phyloP scores from a whole-genome alignment of 1,139 yeast species.

The Nakaseomyces uthaithaninus region DNA sequence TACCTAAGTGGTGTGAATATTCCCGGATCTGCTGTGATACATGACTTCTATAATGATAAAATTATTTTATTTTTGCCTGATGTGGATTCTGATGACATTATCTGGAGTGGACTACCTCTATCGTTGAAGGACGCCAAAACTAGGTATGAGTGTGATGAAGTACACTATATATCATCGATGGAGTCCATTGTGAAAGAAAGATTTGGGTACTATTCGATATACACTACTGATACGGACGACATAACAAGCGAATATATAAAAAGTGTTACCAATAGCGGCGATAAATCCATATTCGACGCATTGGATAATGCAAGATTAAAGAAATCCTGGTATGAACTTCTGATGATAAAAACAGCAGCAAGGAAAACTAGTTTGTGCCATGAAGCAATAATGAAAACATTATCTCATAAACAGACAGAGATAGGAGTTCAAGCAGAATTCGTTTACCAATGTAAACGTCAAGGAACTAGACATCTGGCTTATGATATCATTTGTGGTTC shows the following conservation, averaged over 20 bases:
- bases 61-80: slow-evolving; percentile 72
- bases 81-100: slow-evolving; percentile 77
- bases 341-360: slow-evolving; percentile 70
- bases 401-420: slow-evolving; percentile 80
- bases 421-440: slow-evolving; percentile 94
- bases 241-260: neutral
- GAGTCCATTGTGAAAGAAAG: slow-evolving; percentile 30
- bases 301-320: slow-evolving; percentile 78
- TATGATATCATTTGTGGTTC: slow-evolving; percentile 96
- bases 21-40: slow-evolving; percentile 68
- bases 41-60: slow-evolving; percentile 44
- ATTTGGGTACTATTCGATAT: slow-evolving; percentile 25
- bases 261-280: slow-evolving; percentile 31
- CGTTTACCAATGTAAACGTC: slow-evolving; percentile 85
- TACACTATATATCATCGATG: slow-evolving; percentile 50
- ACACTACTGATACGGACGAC: slow-evolving; percentile 36
- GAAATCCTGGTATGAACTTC: slow-evolving; percentile 76
- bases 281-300: slow-evolving; percentile 54
- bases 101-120: slow-evolving; percentile 93
- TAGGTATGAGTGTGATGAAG: slow-evolving; percentile 74
- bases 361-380: slow-evolving; percentile 83
- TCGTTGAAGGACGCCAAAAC: slow-evolving; percentile 48
- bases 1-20: slow-evolving; percentile 80
- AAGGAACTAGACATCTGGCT: slow-evolving; percentile 81
- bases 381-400: slow-evolving; percentile 83